Evolutionary conservation across 2,329 filamentous ascomycete genomes (phyloP), one percentile per base, ranked within the genome.

Genomic region (Arthroderma sp.): DNA sequence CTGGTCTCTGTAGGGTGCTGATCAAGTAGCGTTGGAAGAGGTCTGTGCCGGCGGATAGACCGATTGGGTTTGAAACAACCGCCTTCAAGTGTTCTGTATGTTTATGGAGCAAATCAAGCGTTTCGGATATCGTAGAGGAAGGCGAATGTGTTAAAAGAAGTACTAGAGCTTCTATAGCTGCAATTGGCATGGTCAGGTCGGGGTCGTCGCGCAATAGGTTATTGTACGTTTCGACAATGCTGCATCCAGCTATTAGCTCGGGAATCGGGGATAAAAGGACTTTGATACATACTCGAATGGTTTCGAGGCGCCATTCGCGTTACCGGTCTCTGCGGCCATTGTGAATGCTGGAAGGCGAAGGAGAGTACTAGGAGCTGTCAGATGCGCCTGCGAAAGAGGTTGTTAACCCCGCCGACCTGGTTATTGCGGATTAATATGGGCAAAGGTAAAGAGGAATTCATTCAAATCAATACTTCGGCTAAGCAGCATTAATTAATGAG

Each of bases 21-120:
- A 94, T 82, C 54, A 98, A 78, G 66, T 94, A 96, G 61, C 89
- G 83, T 62, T 91, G 84, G 71, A 98, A 96, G 48, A 96, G 78
- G 63, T 95, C 88, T 48, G 88, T 94, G 56, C 91, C 91, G 45
- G 93, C 91, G 40, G 85, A 87, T 10, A 96, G 78, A 4, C 88
- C 89, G 46, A 96, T 85, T 9, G 88, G 85, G 66, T 98, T 96
- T 5, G 82, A 74, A 43, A 94, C 82, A 15, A 80, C 78, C 47
- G 73, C 72, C 63, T 88, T 89, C 51, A 98, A 77, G 56, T 79
- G 77, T 43, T 77, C 72, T 42, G 86, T 89, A 60, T 91, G 82
- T 39, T 74, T 77, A 58, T 82, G 80, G 51, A 96, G 77, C 38
- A 88, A 78, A 55, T 89, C 82, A 60, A 96, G 82, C 32, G 89